Conservation (phyloP, 108 stramenopile genomes). For the Skeletonema menzelii region DNA sequence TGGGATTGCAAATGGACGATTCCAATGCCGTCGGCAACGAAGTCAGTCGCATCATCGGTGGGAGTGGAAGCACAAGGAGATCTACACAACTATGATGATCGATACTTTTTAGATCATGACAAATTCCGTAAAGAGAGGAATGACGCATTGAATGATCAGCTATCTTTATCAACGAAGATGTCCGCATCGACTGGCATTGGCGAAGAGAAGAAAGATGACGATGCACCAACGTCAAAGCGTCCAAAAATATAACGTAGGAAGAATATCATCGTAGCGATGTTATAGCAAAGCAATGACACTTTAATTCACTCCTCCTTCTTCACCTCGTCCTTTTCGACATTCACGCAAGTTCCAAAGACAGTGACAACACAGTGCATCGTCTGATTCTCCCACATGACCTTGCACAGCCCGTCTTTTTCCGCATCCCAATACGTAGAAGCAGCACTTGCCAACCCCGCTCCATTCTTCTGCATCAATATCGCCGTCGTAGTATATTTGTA, state of each 20-base stretch:
- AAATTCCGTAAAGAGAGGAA: constrained; percentile 25
- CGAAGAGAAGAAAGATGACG: constrained; percentile 32
- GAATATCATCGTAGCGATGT: too few species aligned
- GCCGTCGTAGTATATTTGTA: constrained; percentile 81
- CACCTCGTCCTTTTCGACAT: constrained; percentile 20
- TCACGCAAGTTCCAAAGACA: constrained; percentile 61
- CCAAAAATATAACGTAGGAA: constrained; percentile 15
- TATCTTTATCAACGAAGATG: neutral
- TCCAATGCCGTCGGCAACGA: constrained; percentile 2
- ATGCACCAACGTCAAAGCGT: constrained; percentile 21
- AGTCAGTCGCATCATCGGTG: neutral
- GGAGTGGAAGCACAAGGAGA: constrained; percentile 12
- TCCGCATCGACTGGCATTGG: neutral
- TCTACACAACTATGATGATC: constrained; percentile 49
- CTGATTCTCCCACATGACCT: constrained; percentile 72
- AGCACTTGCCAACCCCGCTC: constrained; percentile 72
- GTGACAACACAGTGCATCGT: constrained; percentile 83
- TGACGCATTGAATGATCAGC: constrained; percentile 1
- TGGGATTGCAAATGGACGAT: constrained; percentile 64
- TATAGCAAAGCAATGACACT: neutral
- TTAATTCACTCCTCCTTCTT: neutral
- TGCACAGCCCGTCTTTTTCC: constrained; percentile 60
- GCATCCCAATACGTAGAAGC: constrained; percentile 78
- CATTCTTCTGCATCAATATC: constrained; percentile 85
- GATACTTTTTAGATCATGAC: constrained; percentile 50